phyloP scores from a whole-genome alignment of 2,329 filamentous ascomycete genomes.

The Nannizziopsis barbatae region DNA sequence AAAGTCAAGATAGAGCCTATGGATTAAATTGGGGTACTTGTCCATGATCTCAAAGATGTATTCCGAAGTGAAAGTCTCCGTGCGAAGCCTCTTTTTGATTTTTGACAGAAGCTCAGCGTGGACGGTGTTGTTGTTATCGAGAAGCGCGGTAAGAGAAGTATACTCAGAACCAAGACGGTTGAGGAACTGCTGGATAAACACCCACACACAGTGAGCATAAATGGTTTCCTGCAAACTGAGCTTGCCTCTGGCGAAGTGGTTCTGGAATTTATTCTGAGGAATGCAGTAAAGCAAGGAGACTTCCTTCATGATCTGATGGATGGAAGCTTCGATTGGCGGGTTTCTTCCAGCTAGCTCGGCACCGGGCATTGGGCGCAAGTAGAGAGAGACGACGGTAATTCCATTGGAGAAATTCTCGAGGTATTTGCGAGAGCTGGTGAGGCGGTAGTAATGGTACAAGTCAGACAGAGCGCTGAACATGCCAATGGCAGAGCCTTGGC shows the following conservation, averaged over 20 bases:
- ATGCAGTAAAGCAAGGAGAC: constrained; percentile 95
- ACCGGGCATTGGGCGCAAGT: constrained; percentile 63
- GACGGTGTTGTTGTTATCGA: constrained; percentile 69
- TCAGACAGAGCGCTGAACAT: constrained; percentile 93
- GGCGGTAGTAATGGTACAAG: constrained; percentile 95
- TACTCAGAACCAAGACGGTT: constrained; percentile 92
- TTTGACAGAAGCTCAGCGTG: constrained; percentile 83
- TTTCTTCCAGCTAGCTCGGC: constrained; percentile 45
- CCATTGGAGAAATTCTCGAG: constrained; percentile 98
- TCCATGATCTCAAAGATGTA: constrained; percentile 97
- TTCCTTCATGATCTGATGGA: constrained; percentile 98
- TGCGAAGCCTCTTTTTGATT: constrained; percentile 87
- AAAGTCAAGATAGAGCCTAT: constrained; percentile 81
- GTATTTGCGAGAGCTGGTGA: constrained; percentile 94
- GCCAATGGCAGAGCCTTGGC: constrained; percentile 79
- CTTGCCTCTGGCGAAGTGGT: constrained; percentile 71
- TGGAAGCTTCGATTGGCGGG: constrained; percentile 83
- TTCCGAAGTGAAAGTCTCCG: constrained; percentile 93
- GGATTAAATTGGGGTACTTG: constrained; percentile 75
- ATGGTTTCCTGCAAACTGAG: constrained; percentile 93
- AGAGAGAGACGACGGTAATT: constrained; percentile 92
- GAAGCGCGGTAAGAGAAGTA: constrained; percentile 66
- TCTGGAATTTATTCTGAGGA: constrained; percentile 91
- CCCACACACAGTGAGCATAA: constrained; percentile 94
- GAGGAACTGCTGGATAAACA: constrained; percentile 95